Conservation (phyloP, 768 basidiomycete genomes). For the Lactarius indigo region DNA sequence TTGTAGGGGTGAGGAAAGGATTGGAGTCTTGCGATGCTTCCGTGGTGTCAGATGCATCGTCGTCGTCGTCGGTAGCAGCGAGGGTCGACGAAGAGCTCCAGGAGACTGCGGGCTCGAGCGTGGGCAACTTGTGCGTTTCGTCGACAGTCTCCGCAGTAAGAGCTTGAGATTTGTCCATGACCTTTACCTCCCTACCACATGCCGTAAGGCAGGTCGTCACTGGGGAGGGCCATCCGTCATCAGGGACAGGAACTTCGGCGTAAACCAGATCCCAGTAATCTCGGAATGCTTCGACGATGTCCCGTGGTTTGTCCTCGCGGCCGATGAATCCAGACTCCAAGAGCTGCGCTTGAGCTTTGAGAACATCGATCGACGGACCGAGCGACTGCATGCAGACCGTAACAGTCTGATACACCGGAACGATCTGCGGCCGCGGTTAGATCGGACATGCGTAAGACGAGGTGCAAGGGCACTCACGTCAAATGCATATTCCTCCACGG, state of each 20-base stretch:
- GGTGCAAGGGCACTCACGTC: slow-evolving; percentile 44
- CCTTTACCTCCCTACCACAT: slow-evolving; percentile 18
- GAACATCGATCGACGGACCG: slow-evolving; percentile 37
- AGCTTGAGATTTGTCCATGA: slow-evolving; percentile 12
- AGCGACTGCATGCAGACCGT: slow-evolving; percentile 50
- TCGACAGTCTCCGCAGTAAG: not conserved
- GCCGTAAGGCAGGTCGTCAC: slow-evolving; percentile 38
- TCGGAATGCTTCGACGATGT: slow-evolving; percentile 49
- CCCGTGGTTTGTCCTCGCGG: slow-evolving; percentile 43
- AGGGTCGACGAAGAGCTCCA: slow-evolving; percentile 23
- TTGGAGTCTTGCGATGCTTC: slow-evolving; percentile 9
- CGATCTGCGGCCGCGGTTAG: slow-evolving; percentile 41
- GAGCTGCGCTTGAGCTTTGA: slow-evolving; percentile 48
- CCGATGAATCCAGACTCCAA: slow-evolving; percentile 58
- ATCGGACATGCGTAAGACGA: slow-evolving; percentile 8
- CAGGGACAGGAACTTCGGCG: slow-evolving; percentile 39
- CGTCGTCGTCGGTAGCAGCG: slow-evolving; percentile 15
- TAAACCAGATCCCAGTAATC: slow-evolving; percentile 61
- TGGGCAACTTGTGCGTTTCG: not conserved
- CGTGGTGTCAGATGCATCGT: slow-evolving; percentile 12
- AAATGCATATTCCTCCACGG: slow-evolving; percentile 50
- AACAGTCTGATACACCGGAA: slow-evolving; percentile 60
- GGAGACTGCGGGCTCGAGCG: slow-evolving; percentile 7
- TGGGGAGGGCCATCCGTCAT: slow-evolving; percentile 51
- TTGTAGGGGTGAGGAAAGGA: not conserved